These are phyloP conservation scores for Erythrobasidium hasegawianum DNA, from an alignment of 1,284 basidiomycete genomes.

Conservation along the genomic window DNA sequence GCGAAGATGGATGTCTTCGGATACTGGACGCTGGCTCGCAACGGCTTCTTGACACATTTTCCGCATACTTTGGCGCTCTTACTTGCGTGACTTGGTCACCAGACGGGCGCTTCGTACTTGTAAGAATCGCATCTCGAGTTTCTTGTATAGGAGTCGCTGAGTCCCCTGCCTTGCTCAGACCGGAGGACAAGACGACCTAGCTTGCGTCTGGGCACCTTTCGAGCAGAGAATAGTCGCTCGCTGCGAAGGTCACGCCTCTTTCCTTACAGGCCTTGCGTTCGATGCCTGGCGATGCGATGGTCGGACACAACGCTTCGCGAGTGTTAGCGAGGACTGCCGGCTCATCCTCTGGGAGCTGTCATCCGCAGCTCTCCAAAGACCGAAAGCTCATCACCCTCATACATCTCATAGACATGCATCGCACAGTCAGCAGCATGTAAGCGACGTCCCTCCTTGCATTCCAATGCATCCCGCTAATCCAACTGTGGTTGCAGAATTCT, in stretches of 20 bases:
- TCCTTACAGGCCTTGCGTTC: slow-evolving; percentile 83
- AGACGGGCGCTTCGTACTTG: slow-evolving; percentile 85
- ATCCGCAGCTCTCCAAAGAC: slow-evolving; percentile 67
- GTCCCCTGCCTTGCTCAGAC: slow-evolving; percentile 54
- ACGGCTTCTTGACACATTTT: slow-evolving; percentile 81
- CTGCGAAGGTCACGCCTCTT: slow-evolving; percentile 94
- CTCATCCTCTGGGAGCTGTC: slow-evolving; percentile 93
- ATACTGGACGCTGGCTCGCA: slow-evolving; percentile 29
- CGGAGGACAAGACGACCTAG: slow-evolving; percentile 87
- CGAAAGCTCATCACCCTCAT: slow-evolving; percentile 59
- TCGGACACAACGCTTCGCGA: slow-evolving; percentile 63
- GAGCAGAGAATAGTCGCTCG: slow-evolving; percentile 90
- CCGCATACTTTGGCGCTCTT: slow-evolving; percentile 85
- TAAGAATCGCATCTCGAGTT: slow-evolving; percentile 49
- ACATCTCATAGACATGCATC: slow-evolving; percentile 28
- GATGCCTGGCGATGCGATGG: slow-evolving; percentile 81
- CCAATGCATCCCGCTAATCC: background rate
- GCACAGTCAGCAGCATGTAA: slow-evolving; percentile 14
- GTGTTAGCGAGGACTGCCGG: slow-evolving; percentile 91
- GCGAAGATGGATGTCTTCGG: slow-evolving; percentile 33
- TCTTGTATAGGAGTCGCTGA: no score
- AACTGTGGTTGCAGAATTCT: background rate
- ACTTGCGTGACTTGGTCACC: slow-evolving; percentile 91
- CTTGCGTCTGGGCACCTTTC: slow-evolving; percentile 87
- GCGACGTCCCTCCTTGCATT: background rate